Base-by-base conservation (phyloP, 371 early-diverging fungal species). In the Mortierella sp. region DNA sequence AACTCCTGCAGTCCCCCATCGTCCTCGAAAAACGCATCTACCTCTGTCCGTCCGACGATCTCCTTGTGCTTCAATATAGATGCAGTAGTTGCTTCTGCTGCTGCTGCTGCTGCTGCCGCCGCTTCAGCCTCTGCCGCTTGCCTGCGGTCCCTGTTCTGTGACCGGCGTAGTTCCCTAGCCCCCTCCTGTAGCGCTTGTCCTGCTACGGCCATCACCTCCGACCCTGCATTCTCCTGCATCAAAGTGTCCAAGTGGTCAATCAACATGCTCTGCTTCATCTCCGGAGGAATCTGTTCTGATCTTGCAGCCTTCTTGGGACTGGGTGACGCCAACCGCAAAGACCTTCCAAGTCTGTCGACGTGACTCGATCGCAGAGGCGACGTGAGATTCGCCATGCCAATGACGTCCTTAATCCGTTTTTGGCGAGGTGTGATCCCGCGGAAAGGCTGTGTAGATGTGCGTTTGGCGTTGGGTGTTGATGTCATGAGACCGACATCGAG, bases 161-260 rank as follows among this genome's bases (percentile, higher is more conserved):
- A 81, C 4, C 79, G 81, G 24, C 75, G 72, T 24, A 79, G 54
- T 0, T 50, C 38, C n/a, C 76, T 73, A 55, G 76, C 79, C 31
- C 81, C 82, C 44, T 84, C 82, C 47, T 70, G 76, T 16, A 84
- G 31, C 7, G 81, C 85, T 47, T 77, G 70, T 55, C 81, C 79
- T 0, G 85, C 85, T 16, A 76, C 81, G 21, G 77, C 85, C 77
- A 81, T 60, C n/a, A 84, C 85, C 26, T 79, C 70, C 11, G 76
- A 68, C 3, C 63, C 73, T 24, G 74, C 79, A 42, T 84, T 74
- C 28, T 72, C 85, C 1, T 84, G 79, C 85, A 84, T 84, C 75
- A 84, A 28, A 54, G 44, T 70, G 48, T 72, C 85, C 26, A 84
- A 72, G 16, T 82, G 81, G 34, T 84, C 77, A 31, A 84, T 72